A percentile compares a stretch with the other conserved stretches of the same genome.
These are phyloP conservation scores for Clavispora santaluciae DNA, from an alignment of 805 yeast genomes.

Conservation along the genomic window DNA sequence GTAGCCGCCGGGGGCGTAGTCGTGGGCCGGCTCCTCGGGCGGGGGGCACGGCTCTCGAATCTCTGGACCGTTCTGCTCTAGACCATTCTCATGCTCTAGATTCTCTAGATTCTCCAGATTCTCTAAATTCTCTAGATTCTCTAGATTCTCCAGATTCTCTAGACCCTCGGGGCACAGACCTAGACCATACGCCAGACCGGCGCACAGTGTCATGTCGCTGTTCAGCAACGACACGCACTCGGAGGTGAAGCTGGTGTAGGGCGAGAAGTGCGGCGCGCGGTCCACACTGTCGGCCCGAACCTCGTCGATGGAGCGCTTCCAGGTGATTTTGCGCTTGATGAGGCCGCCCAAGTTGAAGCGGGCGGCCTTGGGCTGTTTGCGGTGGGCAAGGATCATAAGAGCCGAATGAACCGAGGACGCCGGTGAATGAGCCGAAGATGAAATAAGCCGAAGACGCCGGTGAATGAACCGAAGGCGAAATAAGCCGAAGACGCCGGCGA, in stretches of 20 bases:
- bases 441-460: background rate
- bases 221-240: constrained; percentile 36
- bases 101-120: too few relatives aligned
- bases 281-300: constrained; percentile 3
- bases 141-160: too few relatives aligned
- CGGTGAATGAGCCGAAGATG: background rate
- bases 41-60: too few relatives aligned
- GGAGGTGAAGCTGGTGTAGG: constrained; percentile 27
- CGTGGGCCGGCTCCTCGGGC: constrained; percentile 80
- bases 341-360: constrained; percentile 17
- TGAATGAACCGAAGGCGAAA: background rate
- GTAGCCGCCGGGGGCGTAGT: constrained; percentile 90
- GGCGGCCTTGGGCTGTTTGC: constrained; percentile 10
- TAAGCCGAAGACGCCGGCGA: background rate
- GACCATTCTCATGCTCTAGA: too few relatives aligned
- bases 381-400: constrained; percentile 13
- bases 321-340: constrained; percentile 14
- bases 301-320: constrained; percentile 12
- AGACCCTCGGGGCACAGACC: too few relatives aligned
- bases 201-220: constrained; percentile 36
- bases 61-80: too few relatives aligned
- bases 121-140: too few relatives aligned
- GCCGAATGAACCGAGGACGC: background rate
- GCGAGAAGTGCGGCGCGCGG: background rate
- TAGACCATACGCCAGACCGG: too few relatives aligned